Conservation (phyloP, 1,139 yeast genomes). For the Trichomonascaceae sp. region DNA sequence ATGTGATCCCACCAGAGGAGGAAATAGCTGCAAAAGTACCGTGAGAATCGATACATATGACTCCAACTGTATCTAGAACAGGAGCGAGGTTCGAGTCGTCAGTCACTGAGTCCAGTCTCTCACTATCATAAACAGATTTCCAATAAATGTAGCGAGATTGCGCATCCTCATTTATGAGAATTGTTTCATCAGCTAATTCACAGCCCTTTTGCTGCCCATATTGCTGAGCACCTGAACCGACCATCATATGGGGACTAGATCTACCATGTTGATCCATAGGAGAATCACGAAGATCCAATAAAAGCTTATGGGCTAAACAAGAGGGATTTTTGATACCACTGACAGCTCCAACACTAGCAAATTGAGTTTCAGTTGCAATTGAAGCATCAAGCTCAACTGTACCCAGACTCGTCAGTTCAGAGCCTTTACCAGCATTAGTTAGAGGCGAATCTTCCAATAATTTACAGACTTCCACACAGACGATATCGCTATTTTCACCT, state of each 20-base stretch:
- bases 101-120: background rate
- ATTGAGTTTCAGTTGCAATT: constrained; percentile 23
- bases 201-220: constrained; percentile 1
- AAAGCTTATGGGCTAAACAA: constrained; percentile 20
- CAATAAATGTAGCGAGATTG: constrained; percentile 1
- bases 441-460: constrained; percentile 41
- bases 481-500: constrained; percentile 1
- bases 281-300: constrained; percentile 14
- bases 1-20: constrained; percentile 37
- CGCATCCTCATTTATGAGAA: constrained; percentile 1
- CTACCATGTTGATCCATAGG: constrained; percentile 23
- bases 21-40: constrained; percentile 30
- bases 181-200: background rate
- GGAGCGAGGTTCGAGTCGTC: background rate
- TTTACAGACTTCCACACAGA: constrained; percentile 25
- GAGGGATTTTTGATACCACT: constrained; percentile 29
- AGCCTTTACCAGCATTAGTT: constrained; percentile 56
- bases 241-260: constrained; percentile 31
- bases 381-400: constrained; percentile 49
- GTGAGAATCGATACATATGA: constrained; percentile 28
- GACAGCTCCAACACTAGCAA: constrained; percentile 30
- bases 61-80: constrained; percentile 35
- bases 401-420: constrained; percentile 45
- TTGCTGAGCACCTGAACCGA: constrained; percentile 30
- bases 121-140: background rate